Evolutionary conservation across 192 early-diverging fungal species (phyloP).

Genomic region (Backusella sp.): DNA sequence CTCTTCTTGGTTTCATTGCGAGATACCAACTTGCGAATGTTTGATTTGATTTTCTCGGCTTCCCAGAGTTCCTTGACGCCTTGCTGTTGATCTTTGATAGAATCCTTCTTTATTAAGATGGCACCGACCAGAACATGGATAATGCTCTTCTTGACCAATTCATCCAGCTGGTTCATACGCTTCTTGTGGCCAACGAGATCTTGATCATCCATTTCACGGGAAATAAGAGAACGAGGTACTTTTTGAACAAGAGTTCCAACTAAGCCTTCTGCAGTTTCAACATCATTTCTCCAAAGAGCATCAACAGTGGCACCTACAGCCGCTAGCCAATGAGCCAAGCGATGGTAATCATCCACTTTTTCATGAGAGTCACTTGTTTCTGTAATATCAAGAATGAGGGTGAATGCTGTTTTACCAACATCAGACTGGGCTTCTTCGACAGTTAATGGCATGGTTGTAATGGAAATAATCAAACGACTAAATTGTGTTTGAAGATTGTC

Average conservation of each 20-base stretch:
- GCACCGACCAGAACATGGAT: constrained; percentile 24
- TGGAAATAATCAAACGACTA: constrained; percentile 14
- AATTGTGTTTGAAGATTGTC: constrained; percentile 30
- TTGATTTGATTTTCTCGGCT: constrained; percentile 16
- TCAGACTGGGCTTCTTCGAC: constrained; percentile 19
- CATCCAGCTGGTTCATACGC: constrained; percentile 17
- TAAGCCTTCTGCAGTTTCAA: constrained; percentile 10
- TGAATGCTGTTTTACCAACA: constrained; percentile 19
- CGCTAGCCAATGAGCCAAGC: constrained; percentile 28
- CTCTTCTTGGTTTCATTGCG: not conserved
- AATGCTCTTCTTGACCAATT: constrained; percentile 23
- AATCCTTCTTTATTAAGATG: constrained; percentile 16
- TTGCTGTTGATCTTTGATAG: constrained; percentile 7
- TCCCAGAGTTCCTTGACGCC: constrained; percentile 26
- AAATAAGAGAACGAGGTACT: constrained; percentile 18
- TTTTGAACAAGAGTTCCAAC: constrained; percentile 8
- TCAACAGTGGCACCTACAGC: constrained; percentile 35
- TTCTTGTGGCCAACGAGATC: constrained; percentile 11
- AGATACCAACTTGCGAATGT: constrained; percentile 6
- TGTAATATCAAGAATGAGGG: constrained; percentile 20
- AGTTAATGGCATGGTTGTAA: constrained; percentile 15
- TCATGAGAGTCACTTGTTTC: not conserved
- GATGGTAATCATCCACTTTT: constrained; percentile 5
- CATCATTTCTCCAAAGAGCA: constrained; percentile 32
- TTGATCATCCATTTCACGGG: constrained; percentile 1